Percentiles rank a stretch among this genome's conserved stretches.
These are phyloP conservation scores for Narthecium ossifragum DNA, from an alignment of 106 monocot species.

Conservation along the genomic window DNA sequence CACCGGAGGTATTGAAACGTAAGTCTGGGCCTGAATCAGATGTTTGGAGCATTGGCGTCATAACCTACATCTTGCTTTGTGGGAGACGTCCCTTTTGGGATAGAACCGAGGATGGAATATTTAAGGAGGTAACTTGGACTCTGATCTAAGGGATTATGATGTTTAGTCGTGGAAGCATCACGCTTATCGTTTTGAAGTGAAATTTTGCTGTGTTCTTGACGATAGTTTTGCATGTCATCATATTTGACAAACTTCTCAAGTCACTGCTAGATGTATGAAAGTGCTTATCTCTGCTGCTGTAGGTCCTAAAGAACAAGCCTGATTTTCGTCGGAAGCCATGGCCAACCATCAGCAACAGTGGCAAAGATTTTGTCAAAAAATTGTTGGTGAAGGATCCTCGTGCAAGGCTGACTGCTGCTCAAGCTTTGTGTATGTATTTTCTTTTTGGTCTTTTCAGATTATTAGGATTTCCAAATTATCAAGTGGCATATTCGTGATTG, in stretches of 20 bases:
- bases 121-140: constrained; percentile 58
- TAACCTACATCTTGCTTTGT: constrained; percentile 93
- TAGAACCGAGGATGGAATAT: constrained; percentile 90
- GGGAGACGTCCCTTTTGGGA: constrained; percentile 96
- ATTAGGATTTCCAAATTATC: no score
- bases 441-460: no score
- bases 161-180: no score
- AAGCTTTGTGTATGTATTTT: constrained; percentile 89
- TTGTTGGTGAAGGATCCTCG: constrained; percentile 82
- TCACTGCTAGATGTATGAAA: not conserved
- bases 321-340: constrained; percentile 92
- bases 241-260: no score
- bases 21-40: constrained; percentile 93
- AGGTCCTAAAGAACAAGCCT: constrained; percentile 89
- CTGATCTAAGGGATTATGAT: no score
- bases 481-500: no score
- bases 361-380: constrained; percentile 87
- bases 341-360: constrained; percentile 68
- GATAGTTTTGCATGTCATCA: no score
- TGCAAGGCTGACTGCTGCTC: constrained; percentile 82
- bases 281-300: constrained; percentile 4
- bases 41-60: constrained; percentile 99
- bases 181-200: no score
- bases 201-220: no score
- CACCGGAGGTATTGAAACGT: constrained; percentile 85